Percentiles rank a stretch among this genome's conserved stretches.
These are phyloP conservation scores for Piper betle DNA, from an alignment of 164 flowering plant species.

Conservation along the genomic window DNA sequence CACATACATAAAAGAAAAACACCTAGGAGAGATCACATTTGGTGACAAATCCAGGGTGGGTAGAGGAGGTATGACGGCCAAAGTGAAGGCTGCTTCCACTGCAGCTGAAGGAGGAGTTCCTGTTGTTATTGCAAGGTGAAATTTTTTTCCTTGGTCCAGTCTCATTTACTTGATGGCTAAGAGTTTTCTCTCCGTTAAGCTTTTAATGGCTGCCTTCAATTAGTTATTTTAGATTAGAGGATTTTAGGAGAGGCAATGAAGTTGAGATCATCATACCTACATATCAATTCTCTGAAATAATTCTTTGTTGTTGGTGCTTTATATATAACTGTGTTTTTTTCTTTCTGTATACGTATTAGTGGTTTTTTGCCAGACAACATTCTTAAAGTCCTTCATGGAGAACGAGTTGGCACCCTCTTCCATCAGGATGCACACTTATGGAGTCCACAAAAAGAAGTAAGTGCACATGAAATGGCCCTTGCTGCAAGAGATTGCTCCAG, in stretches of 20 bases:
- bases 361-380: conserved; percentile 66
- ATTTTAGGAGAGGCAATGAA: too few relatives aligned
- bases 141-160: neutral
- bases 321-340: too few relatives aligned
- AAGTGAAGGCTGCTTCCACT: conserved; percentile 93
- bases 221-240: too few relatives aligned
- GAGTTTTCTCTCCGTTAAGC: too few relatives aligned
- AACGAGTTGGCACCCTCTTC: conserved; percentile 75
- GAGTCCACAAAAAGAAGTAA: conserved; percentile 34
- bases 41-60: conserved; percentile 97
- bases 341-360: conserved; percentile 21
- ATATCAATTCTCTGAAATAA: too few relatives aligned
- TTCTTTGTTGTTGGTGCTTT: too few relatives aligned
- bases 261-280: too few relatives aligned
- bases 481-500: conserved; percentile 93
- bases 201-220: too few relatives aligned
- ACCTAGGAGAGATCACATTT: conserved; percentile 69
- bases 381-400: conserved; percentile 66
- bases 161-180: too few relatives aligned
- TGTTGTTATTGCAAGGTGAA: conserved; percentile 85
- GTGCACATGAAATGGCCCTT: conserved; percentile 85
- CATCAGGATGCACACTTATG: conserved; percentile 73
- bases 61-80: conserved; percentile 97
- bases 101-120: conserved; percentile 89
- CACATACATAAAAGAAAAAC: conserved; percentile 69